Evolutionary conservation across 352 stramenopile species (phyloP).

Genomic region (Phytophthora crassamura): DNA sequence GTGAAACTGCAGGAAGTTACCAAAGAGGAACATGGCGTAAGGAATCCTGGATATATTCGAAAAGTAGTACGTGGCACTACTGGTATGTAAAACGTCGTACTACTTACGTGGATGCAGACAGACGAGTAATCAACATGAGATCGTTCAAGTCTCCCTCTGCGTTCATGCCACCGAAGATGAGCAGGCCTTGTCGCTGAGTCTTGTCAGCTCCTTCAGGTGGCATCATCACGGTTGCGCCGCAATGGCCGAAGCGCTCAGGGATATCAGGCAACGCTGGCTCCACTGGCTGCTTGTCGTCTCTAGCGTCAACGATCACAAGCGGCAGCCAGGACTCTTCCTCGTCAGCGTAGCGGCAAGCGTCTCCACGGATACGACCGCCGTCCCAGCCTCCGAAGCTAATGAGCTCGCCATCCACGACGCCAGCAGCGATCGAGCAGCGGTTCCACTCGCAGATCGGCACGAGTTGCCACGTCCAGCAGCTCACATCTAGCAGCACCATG

Average conservation of each 20-base stretch:
- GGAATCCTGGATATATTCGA: no score
- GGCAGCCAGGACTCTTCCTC: constrained; percentile 53
- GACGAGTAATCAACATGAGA: constrained; percentile 31
- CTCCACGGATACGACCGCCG: constrained; percentile 47
- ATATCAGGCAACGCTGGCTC: constrained; percentile 2
- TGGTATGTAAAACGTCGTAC: no score
- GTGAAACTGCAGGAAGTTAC: no score
- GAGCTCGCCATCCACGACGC: constrained; percentile 31
- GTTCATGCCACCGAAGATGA: constrained; percentile 72
- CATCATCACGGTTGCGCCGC: constrained; percentile 33
- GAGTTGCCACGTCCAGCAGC: constrained; percentile 56
- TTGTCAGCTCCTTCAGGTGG: constrained; percentile 3
- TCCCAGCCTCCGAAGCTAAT: constrained; percentile 68
- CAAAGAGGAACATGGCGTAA: no score
- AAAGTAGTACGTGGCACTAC: no score
- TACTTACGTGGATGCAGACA: no score
- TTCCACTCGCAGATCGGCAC: constrained; percentile 65
- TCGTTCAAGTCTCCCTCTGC: constrained; percentile 54
- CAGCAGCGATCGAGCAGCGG: constrained; percentile 53
- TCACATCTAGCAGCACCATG: constrained; percentile 53
- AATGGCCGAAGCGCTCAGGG: constrained; percentile 58
- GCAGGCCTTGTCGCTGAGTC: constrained; percentile 27
- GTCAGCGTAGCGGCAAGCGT: constrained; percentile 60
- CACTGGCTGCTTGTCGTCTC: neutral
- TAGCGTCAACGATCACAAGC: constrained; percentile 1